Evolutionary conservation across 2,329 filamentous ascomycete species (phyloP), one percentile per base, ranked within the genome.

Genomic region (Aspergillus fumigatus): DNA sequence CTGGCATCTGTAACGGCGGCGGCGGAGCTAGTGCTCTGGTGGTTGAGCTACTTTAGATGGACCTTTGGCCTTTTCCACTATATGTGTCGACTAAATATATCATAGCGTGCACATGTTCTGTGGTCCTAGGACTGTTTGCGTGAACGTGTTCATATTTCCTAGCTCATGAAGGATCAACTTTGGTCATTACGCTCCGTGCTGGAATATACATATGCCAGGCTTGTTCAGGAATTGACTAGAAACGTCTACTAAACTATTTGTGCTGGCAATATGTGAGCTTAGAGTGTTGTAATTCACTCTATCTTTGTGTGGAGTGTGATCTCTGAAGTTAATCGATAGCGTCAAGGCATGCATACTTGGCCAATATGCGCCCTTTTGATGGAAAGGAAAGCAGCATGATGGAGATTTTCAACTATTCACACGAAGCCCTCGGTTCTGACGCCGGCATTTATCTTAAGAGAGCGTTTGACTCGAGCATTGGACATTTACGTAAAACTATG

Each of bases 1-100:
- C 90, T 41, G 94, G 90, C 70, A 97, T 99, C 72, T 99, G 94
- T 86, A 99, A 99, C 76, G 94, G 94, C 64, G 94, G 94, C 56
- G 94, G 94, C 67, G 94, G 94, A 73, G 94, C 94, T 58, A 96
- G 90, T 69, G 94, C 94, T 57, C 80, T 99, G 65, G 90, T 99
- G 61, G 85, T 99, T 69, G 94, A 99, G 82, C 75, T 71, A 49
- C 64, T 79, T 60, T 77, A 69, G 70, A 62, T 27, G 40, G 14
- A 54, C 55, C 48, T 55, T 55, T 62, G 59, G 64, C 41, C 54
- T 62, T 58, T 52, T 59, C 64, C 56, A n/a, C n/a, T n/a, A 54
- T 58, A 64, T 61, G 59, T 57, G 58, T 62, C 59, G 63, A 66
- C 55, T 56, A 51, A 26, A 23, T 47, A 47, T 26, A 23, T 45